Percentiles rank a stretch among this genome's conserved stretches.
Conservation (phyloP, 2,329 filamentous ascomycete genomes). For the Fusarium pseudograminearum region DNA sequence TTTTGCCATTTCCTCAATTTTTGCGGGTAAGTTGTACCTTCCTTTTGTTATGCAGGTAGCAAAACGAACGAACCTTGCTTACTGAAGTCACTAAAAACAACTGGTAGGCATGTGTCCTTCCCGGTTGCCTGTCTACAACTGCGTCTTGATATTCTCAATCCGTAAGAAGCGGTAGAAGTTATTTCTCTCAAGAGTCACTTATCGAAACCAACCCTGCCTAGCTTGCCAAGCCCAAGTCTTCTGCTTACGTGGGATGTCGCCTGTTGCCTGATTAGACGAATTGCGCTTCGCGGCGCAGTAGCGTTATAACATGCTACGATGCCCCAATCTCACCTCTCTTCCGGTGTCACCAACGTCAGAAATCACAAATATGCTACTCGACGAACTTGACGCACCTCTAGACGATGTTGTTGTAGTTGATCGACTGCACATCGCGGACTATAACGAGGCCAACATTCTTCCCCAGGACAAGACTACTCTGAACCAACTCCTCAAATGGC, state of each 20-base stretch:
- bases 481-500: slow-evolving; percentile 29
- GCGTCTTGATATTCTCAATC: fast-evolving
- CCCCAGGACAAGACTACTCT: slow-evolving; percentile 44
- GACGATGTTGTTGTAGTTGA: slow-evolving; percentile 39
- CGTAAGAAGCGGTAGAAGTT: no score
- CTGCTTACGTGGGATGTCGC: neutral
- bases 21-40: fast-evolving
- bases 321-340: neutral
- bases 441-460: slow-evolving; percentile 50
- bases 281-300: neutral
- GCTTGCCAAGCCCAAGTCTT: neutral
- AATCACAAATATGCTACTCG: neutral
- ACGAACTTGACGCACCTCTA: neutral
- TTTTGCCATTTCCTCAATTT: no score
- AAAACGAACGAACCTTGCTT: no score
- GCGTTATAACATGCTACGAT: neutral
- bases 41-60: no score
- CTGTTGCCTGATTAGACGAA: neutral
- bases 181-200: no score
- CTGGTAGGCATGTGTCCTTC: no score
- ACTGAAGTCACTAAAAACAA: no score
- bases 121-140: no score
- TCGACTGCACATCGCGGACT: slow-evolving; percentile 47
- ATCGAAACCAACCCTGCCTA: no score
- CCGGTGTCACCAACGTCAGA: fast-evolving